Evolutionary conservation across 78 protist genomes (phyloP), one percentile per base, ranked within the genome.

Genomic region (Dictyostelium firmibasis): DNA sequence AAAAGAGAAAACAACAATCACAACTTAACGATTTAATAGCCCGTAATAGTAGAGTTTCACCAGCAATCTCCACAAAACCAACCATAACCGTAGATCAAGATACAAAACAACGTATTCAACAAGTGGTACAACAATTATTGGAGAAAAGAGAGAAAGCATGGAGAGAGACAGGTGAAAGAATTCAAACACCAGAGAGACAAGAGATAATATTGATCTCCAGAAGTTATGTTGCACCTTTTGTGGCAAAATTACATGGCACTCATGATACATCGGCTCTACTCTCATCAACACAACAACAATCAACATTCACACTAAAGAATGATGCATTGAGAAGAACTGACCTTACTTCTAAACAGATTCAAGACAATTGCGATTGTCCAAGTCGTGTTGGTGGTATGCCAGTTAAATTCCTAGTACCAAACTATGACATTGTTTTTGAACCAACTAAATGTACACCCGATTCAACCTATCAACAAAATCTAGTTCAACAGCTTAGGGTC

Each of bases 391-490:
- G 83, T 64, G 93, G 93, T 2, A 29, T 35, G 27, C n/a, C 78
- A 9, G 86, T 88, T 0, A 36, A 88, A 20, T 88, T 88, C n/a
- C 27, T 78, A 14, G 79, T 88, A 18, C 93, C 93, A 2, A n/a
- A 38, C 13, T 72, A 88, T 25, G 93, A 88, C 18, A n/a, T 88
- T 20, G 13, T 5, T 16, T 79, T 88, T 36, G 93, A 88, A 16
- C 23, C 33, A 23, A 23, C 25, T 1, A 29, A 47, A 23, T 35
- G 81, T 1, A 5, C 6, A 31, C 38, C 38, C 18, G 33, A 29
- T 67, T 33, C 82, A 25, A 25, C 50, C 3, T 88, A 88, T 31
- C 78, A 33, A 44, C 25, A 18, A 9, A 29, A n/a, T 4, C 9
- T 79, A 2, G 2, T 33, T 9, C n/a, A 9, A 3, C 43, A 76